These are phyloP conservation scores for Emericellopsis cladophorae DNA, from an alignment of 2,329 filamentous ascomycete species.

Conservation along the genomic window DNA sequence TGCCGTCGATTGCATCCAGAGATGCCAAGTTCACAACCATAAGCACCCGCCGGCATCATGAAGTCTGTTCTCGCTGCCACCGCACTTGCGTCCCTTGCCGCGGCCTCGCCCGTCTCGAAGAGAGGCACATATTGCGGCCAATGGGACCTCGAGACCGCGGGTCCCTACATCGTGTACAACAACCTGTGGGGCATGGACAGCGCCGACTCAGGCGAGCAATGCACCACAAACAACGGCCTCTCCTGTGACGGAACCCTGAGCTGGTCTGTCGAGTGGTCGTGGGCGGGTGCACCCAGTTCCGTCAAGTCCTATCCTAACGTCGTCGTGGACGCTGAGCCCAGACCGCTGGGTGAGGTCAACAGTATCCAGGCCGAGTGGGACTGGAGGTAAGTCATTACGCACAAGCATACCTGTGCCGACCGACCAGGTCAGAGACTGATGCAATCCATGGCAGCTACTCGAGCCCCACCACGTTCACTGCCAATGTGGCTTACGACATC, in stretches of 20 bases:
- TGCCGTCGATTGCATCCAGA: too few species aligned
- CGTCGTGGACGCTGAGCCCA: slow-evolving; percentile 17
- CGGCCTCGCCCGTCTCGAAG: not conserved
- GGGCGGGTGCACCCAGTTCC: slow-evolving; percentile 19
- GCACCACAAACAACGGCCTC: slow-evolving; percentile 21
- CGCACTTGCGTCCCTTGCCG: not conserved
- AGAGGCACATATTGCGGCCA: slow-evolving; percentile 8
- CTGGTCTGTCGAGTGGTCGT: slow-evolving; percentile 26
- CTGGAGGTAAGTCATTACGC: slow-evolving; percentile 12
- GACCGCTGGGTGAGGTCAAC: slow-evolving; percentile 13
- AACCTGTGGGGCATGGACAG: slow-evolving; percentile 25
- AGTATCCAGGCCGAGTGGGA: slow-evolving; percentile 18
- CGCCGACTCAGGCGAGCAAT: slow-evolving; percentile 21
- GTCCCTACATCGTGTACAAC: slow-evolving; percentile 20
- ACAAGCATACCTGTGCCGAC: not conserved
- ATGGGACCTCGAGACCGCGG: slow-evolving; percentile 9
- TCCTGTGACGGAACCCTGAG: slow-evolving; percentile 16
- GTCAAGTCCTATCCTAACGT: slow-evolving; percentile 31
- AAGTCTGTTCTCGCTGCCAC: not conserved
- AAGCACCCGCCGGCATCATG: not conserved
- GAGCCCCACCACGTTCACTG: slow-evolving; percentile 19
- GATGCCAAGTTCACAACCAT: too few species aligned
- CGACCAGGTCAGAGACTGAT: too few species aligned
- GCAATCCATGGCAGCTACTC: slow-evolving; percentile 13
- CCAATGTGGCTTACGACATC: slow-evolving; percentile 49